Conservation (phyloP, 257 asterid species). For the Nicotiana attenuata region DNA sequence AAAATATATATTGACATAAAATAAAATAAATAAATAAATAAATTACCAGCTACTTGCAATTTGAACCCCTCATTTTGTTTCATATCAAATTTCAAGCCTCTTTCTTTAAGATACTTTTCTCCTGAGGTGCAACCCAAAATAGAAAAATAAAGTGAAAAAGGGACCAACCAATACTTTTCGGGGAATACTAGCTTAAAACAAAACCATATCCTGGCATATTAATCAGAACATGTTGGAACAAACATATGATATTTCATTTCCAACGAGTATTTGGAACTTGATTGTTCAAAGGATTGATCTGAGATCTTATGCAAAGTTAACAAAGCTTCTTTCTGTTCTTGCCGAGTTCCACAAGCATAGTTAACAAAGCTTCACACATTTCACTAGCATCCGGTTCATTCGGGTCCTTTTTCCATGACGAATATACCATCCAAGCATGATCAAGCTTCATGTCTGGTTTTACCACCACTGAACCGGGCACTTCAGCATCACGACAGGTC, state of each 20-base stretch:
- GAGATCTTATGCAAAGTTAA: not conserved
- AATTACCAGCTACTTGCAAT: too few species aligned
- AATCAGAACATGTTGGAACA: not conserved
- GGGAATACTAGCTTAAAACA: not conserved
- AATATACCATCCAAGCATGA: conserved; percentile 90
- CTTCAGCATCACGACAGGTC: conserved; percentile 92
- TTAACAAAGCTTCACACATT: conserved; percentile 83
- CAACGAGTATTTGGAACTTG: not conserved
- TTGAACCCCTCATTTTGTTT: too few species aligned
- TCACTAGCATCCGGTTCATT: conserved; percentile 57
- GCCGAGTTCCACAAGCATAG: conserved; percentile 70
- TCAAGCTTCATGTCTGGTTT: conserved; percentile 70
- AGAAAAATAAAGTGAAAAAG: not conserved
- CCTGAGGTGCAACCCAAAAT: not conserved
- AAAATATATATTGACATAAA: too few species aligned
- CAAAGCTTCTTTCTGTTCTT: conserved; percentile 13
- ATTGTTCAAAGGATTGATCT: not conserved
- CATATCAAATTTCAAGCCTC: not conserved
- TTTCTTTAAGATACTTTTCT: not conserved
- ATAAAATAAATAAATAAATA: too few species aligned
- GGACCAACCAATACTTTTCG: not conserved
- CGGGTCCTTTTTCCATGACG: conserved; percentile 64
- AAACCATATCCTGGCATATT: not conserved
- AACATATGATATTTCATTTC: not conserved
- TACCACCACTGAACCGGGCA: conserved; percentile 85